These are phyloP conservation scores for Echinochloa phyllopogon DNA, from an alignment of 176 grass and related monocot genomes.

Conservation along the genomic window DNA sequence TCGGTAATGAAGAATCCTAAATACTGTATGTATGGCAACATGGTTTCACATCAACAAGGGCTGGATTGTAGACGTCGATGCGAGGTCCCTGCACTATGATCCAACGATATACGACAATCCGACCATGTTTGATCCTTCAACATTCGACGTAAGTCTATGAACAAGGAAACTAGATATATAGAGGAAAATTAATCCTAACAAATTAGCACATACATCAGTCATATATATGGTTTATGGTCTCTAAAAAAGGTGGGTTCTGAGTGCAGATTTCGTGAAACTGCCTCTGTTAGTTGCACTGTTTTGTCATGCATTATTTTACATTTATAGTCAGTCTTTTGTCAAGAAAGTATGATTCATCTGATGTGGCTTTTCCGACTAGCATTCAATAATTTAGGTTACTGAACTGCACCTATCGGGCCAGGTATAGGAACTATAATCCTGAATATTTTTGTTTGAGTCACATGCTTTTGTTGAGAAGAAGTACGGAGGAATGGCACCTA, in stretches of 20 bases:
- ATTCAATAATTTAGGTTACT: no score
- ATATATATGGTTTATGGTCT: no score
- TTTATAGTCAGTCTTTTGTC: no score
- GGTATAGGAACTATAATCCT: no score
- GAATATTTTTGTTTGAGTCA: background rate
- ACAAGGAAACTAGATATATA: background rate
- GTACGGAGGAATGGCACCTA: constrained; percentile 80
- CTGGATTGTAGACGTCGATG: constrained; percentile 90
- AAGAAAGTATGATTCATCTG: no score
- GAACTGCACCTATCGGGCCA: no score
- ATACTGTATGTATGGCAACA: constrained; percentile 1
- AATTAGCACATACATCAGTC: background rate
- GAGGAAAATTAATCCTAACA: background rate
- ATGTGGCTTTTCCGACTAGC: no score
- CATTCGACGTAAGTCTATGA: constrained; percentile 58
- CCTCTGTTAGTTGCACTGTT: no score
- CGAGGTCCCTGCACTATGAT: constrained; percentile 81
- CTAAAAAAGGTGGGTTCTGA: no score
- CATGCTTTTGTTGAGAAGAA: constrained; percentile 66
- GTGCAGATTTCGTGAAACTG: no score
- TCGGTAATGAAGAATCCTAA: background rate
- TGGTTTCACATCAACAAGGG: constrained; percentile 74
- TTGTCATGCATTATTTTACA: no score
- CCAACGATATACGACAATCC: constrained; percentile 62
- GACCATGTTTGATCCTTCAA: constrained; percentile 68